phyloP scores from a whole-genome alignment of 1,139 yeast genomes.

The Zygoascus meyerae region DNA sequence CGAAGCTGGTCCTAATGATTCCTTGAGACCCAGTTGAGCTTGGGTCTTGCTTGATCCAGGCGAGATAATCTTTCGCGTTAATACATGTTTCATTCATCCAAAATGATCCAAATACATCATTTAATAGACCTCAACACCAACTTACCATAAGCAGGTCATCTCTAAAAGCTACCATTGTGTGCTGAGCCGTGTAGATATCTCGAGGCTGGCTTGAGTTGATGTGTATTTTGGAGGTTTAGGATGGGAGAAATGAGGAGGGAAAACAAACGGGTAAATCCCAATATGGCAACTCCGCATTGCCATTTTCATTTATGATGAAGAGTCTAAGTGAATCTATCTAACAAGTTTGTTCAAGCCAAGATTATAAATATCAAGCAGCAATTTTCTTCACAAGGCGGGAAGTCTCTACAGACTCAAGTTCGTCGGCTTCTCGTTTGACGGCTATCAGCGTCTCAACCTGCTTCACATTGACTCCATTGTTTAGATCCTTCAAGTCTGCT shows the following conservation, averaged over 20 bases:
- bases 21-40: slow-evolving; percentile 77
- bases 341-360: too few relatives aligned
- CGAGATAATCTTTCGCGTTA: slow-evolving; percentile 46
- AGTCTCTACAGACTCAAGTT: not conserved
- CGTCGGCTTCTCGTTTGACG: not conserved
- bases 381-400: slow-evolving; percentile 5
- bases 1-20: slow-evolving; percentile 71
- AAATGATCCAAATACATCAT: not conserved
- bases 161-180: slow-evolving; percentile 51
- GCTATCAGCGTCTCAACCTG: not conserved
- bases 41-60: slow-evolving; percentile 77
- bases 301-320: too few relatives aligned
- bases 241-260: too few relatives aligned
- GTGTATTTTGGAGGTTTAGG: too few relatives aligned
- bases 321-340: too few relatives aligned
- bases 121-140: not conserved
- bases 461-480: slow-evolving; percentile 7
- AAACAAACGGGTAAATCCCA: too few relatives aligned
- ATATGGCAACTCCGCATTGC: too few relatives aligned
- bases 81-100: too few relatives aligned
- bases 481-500: slow-evolving; percentile 63
- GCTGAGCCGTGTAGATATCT: not conserved
- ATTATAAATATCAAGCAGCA: not conserved
- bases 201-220: too few relatives aligned
- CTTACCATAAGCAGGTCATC: slow-evolving; percentile 48